Percentiles rank a stretch among this genome's conserved stretches.
These are phyloP conservation scores for Aureobasidium sp. DNA, from an alignment of 2,329 filamentous ascomycete genomes.

Conservation along the genomic window DNA sequence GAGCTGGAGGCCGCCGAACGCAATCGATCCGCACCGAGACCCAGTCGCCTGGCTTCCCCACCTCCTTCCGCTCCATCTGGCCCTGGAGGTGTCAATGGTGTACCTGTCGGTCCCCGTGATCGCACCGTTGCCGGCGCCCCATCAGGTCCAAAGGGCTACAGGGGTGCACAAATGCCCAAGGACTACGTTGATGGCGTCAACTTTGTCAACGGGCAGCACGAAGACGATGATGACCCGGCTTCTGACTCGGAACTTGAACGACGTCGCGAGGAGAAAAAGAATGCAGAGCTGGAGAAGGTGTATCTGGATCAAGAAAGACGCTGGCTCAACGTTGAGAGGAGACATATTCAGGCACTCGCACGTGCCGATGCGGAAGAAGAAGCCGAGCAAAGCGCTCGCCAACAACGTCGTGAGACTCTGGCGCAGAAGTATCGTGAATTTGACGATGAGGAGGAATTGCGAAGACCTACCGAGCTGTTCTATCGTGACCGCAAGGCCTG, in stretches of 20 bases:
- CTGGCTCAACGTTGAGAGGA: conserved; percentile 84
- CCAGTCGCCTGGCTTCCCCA: conserved; percentile 64
- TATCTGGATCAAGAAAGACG: conserved; percentile 80
- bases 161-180: conserved; percentile 53
- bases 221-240: conserved; percentile 81
- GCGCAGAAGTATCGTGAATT: conserved; percentile 68
- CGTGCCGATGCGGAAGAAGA: conserved; percentile 74
- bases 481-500: conserved; percentile 80
- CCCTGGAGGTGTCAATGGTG: conserved; percentile 61
- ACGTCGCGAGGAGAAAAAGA: conserved; percentile 60
- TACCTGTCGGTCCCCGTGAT: conserved; percentile 65
- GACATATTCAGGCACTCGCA: conserved; percentile 73
- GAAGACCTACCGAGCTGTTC: conserved; percentile 73
- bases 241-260: conserved; percentile 78
- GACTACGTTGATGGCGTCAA: conserved; percentile 69
- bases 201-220: conserved; percentile 73
- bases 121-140: conserved; percentile 65
- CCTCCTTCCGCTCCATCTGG: conserved; percentile 41
- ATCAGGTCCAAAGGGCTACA: conserved; percentile 54
- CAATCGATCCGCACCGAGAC: conserved; percentile 55
- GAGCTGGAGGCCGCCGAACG: conserved; percentile 84
- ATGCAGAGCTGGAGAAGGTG: conserved; percentile 67
- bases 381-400: conserved; percentile 58
- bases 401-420: conserved; percentile 57
- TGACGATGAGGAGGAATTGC: conserved; percentile 70